Conservation (phyloP, 805 yeast genomes). For the Wickerhamomyces chaumierensis region DNA sequence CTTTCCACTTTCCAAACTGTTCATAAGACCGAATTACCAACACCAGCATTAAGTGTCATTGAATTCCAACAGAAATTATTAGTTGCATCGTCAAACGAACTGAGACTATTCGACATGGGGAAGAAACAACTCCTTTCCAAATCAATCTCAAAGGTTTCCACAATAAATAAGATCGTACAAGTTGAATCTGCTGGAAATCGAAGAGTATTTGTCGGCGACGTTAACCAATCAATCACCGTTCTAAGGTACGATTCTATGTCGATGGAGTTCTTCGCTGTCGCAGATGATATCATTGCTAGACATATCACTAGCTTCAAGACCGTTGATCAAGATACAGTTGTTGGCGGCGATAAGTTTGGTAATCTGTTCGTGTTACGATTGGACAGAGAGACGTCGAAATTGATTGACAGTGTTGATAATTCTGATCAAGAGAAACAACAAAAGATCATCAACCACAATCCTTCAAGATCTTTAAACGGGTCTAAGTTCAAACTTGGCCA, state of each 20-base stretch:
- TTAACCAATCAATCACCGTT: slow-evolving; percentile 51
- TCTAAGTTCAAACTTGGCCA: slow-evolving; percentile 39
- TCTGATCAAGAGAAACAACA: too few species aligned
- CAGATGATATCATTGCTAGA: slow-evolving; percentile 59
- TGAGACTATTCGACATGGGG: slow-evolving; percentile 67
- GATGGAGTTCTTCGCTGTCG: slow-evolving; percentile 48
- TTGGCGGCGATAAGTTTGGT: slow-evolving; percentile 86
- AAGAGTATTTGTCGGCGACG: slow-evolving; percentile 63
- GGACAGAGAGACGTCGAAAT: neutral
- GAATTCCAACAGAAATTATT: slow-evolving; percentile 51
- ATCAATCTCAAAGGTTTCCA: slow-evolving; percentile 34
- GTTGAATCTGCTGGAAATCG: slow-evolving; percentile 38
- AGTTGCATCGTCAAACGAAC: slow-evolving; percentile 39
- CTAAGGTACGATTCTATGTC: slow-evolving; percentile 36
- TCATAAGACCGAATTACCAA: slow-evolving; percentile 44
- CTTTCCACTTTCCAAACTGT: slow-evolving; percentile 27
- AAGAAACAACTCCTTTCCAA: slow-evolving; percentile 67
- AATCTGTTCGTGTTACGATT: slow-evolving; percentile 60
- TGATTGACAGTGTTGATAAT: neutral
- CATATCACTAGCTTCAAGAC: slow-evolving; percentile 49
- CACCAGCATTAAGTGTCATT: slow-evolving; percentile 29
- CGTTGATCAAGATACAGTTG: slow-evolving; percentile 65
- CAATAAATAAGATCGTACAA: slow-evolving; percentile 39
- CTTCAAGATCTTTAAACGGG: slow-evolving; percentile 30
- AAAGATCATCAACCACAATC: neutral